Evolutionary conservation across 495 filamentous ascomycete genomes (phyloP).

Genomic region (Letharia columbiana): DNA sequence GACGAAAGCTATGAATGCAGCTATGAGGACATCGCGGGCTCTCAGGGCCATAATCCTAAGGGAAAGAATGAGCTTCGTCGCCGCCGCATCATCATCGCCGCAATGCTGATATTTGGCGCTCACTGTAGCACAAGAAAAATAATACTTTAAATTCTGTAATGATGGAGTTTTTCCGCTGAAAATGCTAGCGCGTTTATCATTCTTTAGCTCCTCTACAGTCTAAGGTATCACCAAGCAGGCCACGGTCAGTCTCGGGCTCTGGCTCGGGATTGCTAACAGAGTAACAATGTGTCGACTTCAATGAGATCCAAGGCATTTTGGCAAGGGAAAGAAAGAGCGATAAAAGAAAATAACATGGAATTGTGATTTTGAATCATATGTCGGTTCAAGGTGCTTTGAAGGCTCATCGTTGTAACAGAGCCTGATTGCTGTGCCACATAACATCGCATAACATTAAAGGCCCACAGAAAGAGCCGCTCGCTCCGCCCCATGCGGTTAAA

Average conservation of each 20-base stretch:
- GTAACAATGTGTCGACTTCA: no score
- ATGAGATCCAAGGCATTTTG: no score
- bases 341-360: neutral
- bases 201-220: neutral
- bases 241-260: neutral
- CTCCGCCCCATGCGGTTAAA: neutral
- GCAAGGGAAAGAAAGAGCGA: neutral
- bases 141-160: neutral
- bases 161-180: neutral
- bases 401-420: no score
- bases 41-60: conserved; percentile 63
- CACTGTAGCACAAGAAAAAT: neutral
- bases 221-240: neutral
- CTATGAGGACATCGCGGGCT: conserved; percentile 63
- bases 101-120: neutral
- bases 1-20: conserved; percentile 63
- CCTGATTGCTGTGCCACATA: no score
- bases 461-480: neutral
- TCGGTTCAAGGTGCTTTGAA: neutral
- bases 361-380: neutral
- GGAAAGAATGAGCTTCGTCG: conserved; percentile 11
- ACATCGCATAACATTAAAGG: no score
- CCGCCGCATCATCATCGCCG: conserved; percentile 22
- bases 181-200: conserved; percentile 1
- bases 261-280: no score